These are phyloP conservation scores for Didymellaceae sp. DNA, from an alignment of 2,329 filamentous ascomycete species.

Conservation along the genomic window DNA sequence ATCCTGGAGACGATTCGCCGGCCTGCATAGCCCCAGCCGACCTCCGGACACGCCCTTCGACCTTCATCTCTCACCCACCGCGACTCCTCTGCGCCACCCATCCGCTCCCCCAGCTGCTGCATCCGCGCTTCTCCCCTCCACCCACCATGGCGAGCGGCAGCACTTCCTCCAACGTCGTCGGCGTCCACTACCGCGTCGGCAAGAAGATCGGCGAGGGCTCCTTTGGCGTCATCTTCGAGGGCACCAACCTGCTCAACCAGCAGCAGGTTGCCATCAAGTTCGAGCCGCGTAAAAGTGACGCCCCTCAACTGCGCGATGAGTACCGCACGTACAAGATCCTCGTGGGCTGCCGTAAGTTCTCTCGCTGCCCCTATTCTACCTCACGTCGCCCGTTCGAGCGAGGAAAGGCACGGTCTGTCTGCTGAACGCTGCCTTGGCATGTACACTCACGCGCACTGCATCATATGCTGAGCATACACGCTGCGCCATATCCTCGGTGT, in stretches of 20 bases:
- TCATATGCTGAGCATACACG: neutral
- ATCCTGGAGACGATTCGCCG: slow-evolving; percentile 22
- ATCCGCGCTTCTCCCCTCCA: slow-evolving; percentile 11
- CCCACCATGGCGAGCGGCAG: slow-evolving; percentile 81
- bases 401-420: slow-evolving; percentile 16
- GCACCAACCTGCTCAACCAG: slow-evolving; percentile 97
- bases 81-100: slow-evolving; percentile 19
- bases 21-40: slow-evolving; percentile 36
- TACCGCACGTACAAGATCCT: slow-evolving; percentile 99
- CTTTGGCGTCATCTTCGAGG: slow-evolving; percentile 98
- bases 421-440: slow-evolving; percentile 16
- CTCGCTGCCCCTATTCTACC: slow-evolving; percentile 21
- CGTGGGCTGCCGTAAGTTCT: slow-evolving; percentile 92
- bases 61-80: slow-evolving; percentile 20
- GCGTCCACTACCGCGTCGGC: slow-evolving; percentile 97
- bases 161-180: slow-evolving; percentile 94
- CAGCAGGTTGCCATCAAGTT: slow-evolving; percentile 99
- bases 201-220: slow-evolving; percentile 99
- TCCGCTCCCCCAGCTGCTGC: slow-evolving; percentile 17
- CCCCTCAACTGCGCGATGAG: slow-evolving; percentile 95
- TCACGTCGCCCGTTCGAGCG: slow-evolving; percentile 14
- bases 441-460: neutral
- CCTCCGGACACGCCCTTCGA: slow-evolving; percentile 30
- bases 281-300: slow-evolving; percentile 98
- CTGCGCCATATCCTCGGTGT: neutral